Evolutionary conservation across 441 rosid genomes (phyloP).

Genomic region (Biscutella laevigata): DNA sequence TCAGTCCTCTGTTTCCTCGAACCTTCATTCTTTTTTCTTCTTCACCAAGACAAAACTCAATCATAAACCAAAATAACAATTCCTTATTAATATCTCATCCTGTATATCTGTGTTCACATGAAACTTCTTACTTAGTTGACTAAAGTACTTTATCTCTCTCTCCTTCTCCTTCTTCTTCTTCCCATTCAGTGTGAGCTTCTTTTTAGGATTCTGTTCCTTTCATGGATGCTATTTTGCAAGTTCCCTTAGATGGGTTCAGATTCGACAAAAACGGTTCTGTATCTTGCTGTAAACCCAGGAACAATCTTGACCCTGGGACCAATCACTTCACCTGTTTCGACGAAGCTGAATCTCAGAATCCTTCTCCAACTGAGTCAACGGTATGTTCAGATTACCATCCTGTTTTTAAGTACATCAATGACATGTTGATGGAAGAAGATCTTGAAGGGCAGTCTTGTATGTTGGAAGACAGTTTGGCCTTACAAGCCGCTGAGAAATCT

Average conservation of each 20-base stretch:
- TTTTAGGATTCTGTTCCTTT: not conserved
- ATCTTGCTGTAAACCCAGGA: constrained; percentile 24
- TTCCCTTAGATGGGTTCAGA: constrained; percentile 17
- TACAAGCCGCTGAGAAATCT: constrained; percentile 77
- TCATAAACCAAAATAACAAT: not conserved
- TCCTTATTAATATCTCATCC: not conserved
- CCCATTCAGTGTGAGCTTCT: not conserved
- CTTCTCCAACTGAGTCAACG: constrained; percentile 11
- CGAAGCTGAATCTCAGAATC: constrained; percentile 20
- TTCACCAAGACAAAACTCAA: not conserved
- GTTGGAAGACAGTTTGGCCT: constrained; percentile 72
- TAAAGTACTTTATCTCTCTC: not conserved
- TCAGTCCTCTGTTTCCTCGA: constrained; percentile 21
- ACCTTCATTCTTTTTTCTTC: constrained; percentile 21
- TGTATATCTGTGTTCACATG: constrained; percentile 20
- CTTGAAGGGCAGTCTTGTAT: constrained; percentile 51
- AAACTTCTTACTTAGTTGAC: constrained; percentile 15
- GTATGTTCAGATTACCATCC: constrained; percentile 25
- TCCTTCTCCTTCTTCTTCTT: not conserved
- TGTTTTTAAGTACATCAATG: constrained; percentile 60
- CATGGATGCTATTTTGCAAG: constrained; percentile 29
- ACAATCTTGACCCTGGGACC: constrained; percentile 16
- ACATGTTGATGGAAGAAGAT: constrained; percentile 79
- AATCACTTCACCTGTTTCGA: constrained; percentile 5
- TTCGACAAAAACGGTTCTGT: constrained; percentile 20